Evolutionary conservation across 2,329 filamentous ascomycete species (phyloP), one percentile per base, ranked within the genome.

Genomic region (Scedosporium apiospermum): DNA sequence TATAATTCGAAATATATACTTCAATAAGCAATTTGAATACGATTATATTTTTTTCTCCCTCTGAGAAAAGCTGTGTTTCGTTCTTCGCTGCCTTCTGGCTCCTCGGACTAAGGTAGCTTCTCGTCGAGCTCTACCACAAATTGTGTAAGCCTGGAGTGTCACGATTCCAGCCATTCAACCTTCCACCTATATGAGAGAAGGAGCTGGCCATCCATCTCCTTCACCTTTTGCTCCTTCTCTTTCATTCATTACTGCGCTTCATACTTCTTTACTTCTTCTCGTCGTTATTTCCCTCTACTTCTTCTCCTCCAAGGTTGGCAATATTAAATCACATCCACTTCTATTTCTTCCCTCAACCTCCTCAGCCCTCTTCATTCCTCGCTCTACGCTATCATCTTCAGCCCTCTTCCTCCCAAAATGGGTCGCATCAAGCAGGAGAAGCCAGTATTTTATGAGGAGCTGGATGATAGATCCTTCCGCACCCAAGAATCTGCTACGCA

Each of bases 341-440:
- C 26, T 51, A 16, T 27, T 53, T 5, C 59, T 2, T 34, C 58
- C 14, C 26, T 30, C 51, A 6, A 16, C 46, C 9, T 18, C 34
- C 34, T 21, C 9, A 6, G 7, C 18, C 12, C 58, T 34, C 57
- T 14, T 18, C 34, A 38, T 12, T 14, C 34, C 34, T 38, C 34
- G 3, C 34, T 12, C 34, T 38, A 1, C 10, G 12, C 34, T 14
- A 2, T 38, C 34, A 3, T 38, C 34, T 38, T 38, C 34, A 14
- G 10, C 10, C 34, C 34, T 38, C 30, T 38, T 38, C 30, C 3
- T 6, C 57, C 7, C 1, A 61, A 51, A 14, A 53, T 53, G 44
- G 46, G 21, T 21, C 26, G 26, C n/a, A 61, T 61, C 42, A 61
- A 61, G 44, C 27, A 51, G 44, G 59, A 61, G 26, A 44, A 42